Conservation (phyloP, 2,329 filamentous ascomycete genomes). For the Fusarium mexicanum region DNA sequence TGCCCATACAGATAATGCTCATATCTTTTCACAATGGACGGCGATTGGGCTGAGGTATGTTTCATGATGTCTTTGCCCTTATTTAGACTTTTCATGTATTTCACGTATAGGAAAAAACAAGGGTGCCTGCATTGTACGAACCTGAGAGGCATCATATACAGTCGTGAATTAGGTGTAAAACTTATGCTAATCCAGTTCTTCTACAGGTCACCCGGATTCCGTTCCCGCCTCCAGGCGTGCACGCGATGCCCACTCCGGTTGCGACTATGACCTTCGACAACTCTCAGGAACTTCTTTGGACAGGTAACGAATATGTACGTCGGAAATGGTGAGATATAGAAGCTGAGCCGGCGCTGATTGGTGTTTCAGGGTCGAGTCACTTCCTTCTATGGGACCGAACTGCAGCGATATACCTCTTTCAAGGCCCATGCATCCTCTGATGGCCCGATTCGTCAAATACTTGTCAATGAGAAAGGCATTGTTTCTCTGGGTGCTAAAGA, state of each 20-base stretch:
- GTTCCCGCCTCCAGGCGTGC: conserved; percentile 79
- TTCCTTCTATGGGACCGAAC: conserved; percentile 86
- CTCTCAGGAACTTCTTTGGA: conserved; percentile 89
- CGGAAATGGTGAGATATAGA: neutral
- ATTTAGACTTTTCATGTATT: neutral
- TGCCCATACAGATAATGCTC: conserved; percentile 50
- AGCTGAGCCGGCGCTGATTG: conserved; percentile 37
- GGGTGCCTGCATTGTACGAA: neutral
- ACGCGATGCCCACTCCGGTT: conserved; percentile 75
- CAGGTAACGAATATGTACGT: conserved; percentile 87
- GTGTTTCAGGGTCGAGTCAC: conserved; percentile 78
- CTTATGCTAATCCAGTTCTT: conserved; percentile 15
- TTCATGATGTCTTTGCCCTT: conserved; percentile 4
- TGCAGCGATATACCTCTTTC: conserved; percentile 91
- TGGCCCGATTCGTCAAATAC: conserved; percentile 84
- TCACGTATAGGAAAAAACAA: neutral
- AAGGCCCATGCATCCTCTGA: conserved; percentile 78
- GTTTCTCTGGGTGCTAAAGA: conserved; percentile 84
- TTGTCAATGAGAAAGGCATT: conserved; percentile 91
- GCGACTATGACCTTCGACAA: conserved; percentile 90
- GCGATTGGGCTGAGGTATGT: conserved; percentile 74
- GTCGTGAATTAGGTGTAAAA: neutral
- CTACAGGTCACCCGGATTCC: conserved; percentile 80
- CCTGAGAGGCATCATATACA: neutral
- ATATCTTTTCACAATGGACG: conserved; percentile 65